phyloP scores from a whole-genome alignment of 768 basidiomycete genomes.

The Amanita subjunquillea region DNA sequence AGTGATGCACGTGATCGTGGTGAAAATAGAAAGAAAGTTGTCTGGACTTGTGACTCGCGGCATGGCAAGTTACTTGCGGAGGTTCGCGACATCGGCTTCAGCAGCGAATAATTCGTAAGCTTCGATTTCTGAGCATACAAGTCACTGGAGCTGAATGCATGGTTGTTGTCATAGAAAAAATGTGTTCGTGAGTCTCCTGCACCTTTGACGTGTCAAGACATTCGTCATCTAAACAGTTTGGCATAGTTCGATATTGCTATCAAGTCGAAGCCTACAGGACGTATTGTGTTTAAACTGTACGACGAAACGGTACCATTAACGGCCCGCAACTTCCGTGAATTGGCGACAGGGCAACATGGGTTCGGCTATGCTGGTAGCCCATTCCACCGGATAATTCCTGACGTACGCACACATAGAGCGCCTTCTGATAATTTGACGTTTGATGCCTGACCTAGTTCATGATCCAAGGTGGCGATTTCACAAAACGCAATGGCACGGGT shows the following conservation, averaged over 20 bases:
- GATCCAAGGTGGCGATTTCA: conserved; percentile 87
- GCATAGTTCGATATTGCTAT: conserved; percentile 57
- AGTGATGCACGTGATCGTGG: neutral
- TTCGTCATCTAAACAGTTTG: neutral
- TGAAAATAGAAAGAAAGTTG: neutral
- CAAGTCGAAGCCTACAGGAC: conserved; percentile 47
- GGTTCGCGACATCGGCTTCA: conserved; percentile 40
- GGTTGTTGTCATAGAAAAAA: conserved; percentile 19
- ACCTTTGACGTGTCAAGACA: neutral
- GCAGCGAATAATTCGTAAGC: conserved; percentile 26
- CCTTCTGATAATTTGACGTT: neutral
- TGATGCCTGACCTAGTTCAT: conserved; percentile 42
- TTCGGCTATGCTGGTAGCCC: conserved; percentile 61
- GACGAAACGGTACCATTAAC: conserved; percentile 81
- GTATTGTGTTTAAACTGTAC: conserved; percentile 76
- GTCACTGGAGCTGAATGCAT: neutral
- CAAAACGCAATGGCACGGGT: conserved; percentile 63
- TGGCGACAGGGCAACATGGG: conserved; percentile 56
- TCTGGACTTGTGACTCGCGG: neutral
- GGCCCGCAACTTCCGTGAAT: conserved; percentile 69
- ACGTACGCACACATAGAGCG: conserved; percentile 24
- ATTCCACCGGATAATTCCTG: conserved; percentile 71
- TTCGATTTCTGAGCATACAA: conserved; percentile 10
- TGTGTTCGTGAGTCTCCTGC: conserved; percentile 23
- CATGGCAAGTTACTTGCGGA: conserved; percentile 43